A percentile compares a stretch with the other conserved stretches of the same genome.
phyloP scores from a whole-genome alignment of 2,329 filamentous ascomycete genomes.

The Epicoccum sorghinum region DNA sequence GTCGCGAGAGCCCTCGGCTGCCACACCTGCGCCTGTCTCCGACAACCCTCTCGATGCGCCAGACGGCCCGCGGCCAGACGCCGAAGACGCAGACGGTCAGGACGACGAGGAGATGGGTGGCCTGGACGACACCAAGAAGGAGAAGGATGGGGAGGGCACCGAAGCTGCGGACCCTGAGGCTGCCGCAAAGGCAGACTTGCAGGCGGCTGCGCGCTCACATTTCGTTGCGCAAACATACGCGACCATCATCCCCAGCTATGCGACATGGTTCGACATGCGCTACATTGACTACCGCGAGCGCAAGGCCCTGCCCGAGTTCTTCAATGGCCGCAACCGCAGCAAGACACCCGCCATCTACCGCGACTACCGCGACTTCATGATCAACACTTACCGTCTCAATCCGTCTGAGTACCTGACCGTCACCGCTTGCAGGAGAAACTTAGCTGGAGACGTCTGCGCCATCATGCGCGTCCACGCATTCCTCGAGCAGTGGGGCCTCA shows the following conservation, averaged over 20 bases:
- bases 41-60: slow-evolving; percentile 75
- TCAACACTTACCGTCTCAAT: slow-evolving; percentile 97
- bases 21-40: slow-evolving; percentile 60
- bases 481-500: slow-evolving; percentile 96
- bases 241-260: slow-evolving; percentile 96
- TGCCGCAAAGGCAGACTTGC: slow-evolving; percentile 78
- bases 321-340: slow-evolving; percentile 97
- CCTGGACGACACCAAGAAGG: slow-evolving; percentile 47
- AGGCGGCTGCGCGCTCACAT: slow-evolving; percentile 87
- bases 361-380: slow-evolving; percentile 99
- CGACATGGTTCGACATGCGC: slow-evolving; percentile 99
- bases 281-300: slow-evolving; percentile 87
- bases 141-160: slow-evolving; percentile 41
- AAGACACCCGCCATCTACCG: slow-evolving; percentile 98
- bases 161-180: slow-evolving; percentile 53
- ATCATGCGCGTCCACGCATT: slow-evolving; percentile 99
- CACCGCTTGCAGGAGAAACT: slow-evolving; percentile 90
- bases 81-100: slow-evolving; percentile 63
- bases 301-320: slow-evolving; percentile 96
- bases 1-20: slow-evolving; percentile 61
- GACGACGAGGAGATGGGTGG: slow-evolving; percentile 74
- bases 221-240: slow-evolving; percentile 92
- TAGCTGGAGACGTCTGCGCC: slow-evolving; percentile 96
- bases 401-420: slow-evolving; percentile 96
- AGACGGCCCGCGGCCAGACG: slow-evolving; percentile 62